These are phyloP conservation scores for Fusarium gaditjirri DNA, from an alignment of 2,329 filamentous ascomycete genomes.

Conservation along the genomic window DNA sequence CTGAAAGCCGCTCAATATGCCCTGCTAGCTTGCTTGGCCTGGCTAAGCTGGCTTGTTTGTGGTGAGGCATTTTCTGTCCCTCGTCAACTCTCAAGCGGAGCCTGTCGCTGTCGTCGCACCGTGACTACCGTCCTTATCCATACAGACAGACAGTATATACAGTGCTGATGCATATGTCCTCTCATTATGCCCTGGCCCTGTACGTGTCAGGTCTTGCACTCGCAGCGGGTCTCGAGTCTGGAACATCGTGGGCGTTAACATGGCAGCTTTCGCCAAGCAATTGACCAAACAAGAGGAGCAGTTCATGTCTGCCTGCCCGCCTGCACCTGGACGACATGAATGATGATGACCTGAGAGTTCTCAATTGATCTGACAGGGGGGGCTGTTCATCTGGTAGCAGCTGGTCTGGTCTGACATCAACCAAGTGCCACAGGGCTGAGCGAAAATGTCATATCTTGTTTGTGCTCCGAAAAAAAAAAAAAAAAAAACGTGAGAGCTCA, in stretches of 20 bases:
- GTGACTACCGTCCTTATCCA: conserved; percentile 20
- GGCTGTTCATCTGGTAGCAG: conserved; percentile 6
- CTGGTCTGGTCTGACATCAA: not conserved
- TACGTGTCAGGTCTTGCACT: conserved; percentile 23
- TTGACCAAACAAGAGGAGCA: conserved; percentile 30
- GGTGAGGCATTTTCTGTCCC: conserved; percentile 40
- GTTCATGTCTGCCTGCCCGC: conserved; percentile 16
- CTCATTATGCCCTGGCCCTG: conserved; percentile 1
- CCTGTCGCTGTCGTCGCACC: conserved; percentile 18
- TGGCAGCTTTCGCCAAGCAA: conserved; percentile 33
- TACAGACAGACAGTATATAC: not conserved
- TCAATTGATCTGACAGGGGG: not conserved
- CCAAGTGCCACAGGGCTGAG: not conserved
- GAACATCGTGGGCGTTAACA: conserved; percentile 29
- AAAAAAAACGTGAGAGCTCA: conserved; percentile 2
- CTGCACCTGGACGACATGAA: not conserved
- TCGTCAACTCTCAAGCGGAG: conserved; percentile 25
- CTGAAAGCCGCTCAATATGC: conserved; percentile 17
- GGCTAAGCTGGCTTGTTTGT: conserved; percentile 16
- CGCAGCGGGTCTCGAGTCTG: conserved; percentile 37
- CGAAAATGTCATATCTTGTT: not conserved
- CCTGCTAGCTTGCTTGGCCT: conserved; percentile 1
- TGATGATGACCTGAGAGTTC: not conserved
- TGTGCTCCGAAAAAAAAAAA: not conserved
- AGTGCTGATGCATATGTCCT: conserved; percentile 1